These are phyloP conservation scores for Farysia itapuensis DNA, from an alignment of 1,284 basidiomycete genomes.

Conservation along the genomic window DNA sequence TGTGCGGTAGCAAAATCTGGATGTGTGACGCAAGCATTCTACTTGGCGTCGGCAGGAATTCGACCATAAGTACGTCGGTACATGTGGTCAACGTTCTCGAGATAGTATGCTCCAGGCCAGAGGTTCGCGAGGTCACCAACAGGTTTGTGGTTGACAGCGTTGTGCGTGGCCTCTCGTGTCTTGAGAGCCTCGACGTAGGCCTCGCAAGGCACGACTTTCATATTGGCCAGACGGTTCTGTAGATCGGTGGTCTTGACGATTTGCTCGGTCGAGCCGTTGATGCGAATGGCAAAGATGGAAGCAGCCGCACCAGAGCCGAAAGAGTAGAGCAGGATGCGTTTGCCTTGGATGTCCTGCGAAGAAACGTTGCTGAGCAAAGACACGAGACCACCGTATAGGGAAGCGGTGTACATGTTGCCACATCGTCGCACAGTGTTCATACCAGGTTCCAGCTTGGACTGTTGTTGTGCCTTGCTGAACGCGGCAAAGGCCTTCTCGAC, in stretches of 20 bases:
- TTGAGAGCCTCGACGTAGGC: conserved; percentile 76
- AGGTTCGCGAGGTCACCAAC: conserved; percentile 85
- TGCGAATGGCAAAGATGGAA: conserved; percentile 81
- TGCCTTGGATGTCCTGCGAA: conserved; percentile 52
- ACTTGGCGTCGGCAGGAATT: conserved; percentile 35
- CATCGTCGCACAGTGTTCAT: conserved; percentile 57
- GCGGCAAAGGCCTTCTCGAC: conserved; percentile 74
- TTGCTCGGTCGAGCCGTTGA: conserved; percentile 80
- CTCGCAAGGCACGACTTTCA: conserved; percentile 88
- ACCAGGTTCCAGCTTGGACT: conserved; percentile 51
- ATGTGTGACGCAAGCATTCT: no score
- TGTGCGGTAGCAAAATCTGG: no score
- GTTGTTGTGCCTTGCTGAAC: conserved; percentile 41
- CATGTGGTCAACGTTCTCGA: conserved; percentile 86
- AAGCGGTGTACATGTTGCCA: conserved; percentile 99
- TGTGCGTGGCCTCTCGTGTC: conserved; percentile 85
- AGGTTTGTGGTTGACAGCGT: conserved; percentile 81
- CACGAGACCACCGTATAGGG: conserved; percentile 88
- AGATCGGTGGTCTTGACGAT: conserved; percentile 80
- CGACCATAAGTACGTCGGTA: conserved; percentile 81
- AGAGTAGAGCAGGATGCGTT: conserved; percentile 78
- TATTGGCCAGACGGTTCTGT: conserved; percentile 73
- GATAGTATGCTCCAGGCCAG: conserved; percentile 92
- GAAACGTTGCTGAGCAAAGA: conserved; percentile 60
- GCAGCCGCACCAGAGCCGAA: conserved; percentile 91